phyloP scores from a whole-genome alignment of 192 early-diverging fungal species.

The Coemansia sp. region DNA sequence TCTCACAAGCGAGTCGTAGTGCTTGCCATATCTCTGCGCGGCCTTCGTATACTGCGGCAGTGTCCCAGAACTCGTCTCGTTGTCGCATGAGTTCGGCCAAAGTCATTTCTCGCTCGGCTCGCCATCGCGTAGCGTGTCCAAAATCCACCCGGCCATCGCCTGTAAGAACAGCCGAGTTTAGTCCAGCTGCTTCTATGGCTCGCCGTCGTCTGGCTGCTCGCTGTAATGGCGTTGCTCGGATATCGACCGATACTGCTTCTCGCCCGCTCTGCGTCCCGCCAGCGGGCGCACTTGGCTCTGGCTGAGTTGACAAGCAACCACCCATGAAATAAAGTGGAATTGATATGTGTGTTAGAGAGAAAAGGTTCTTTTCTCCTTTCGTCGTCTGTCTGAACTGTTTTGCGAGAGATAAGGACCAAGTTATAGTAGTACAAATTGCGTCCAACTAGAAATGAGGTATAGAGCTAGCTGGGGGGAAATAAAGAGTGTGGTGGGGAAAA shows the following conservation, averaged over 20 bases:
- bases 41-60: constrained; percentile 71
- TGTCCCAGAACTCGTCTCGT: constrained; percentile 74
- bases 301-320: neutral
- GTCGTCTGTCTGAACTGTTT: neutral
- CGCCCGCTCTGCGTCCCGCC: neutral
- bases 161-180: neutral
- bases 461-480: neutral
- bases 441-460: neutral
- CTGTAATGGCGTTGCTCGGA: neutral
- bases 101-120: constrained; percentile 15
- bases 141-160: constrained; percentile 24
- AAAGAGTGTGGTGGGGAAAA: neutral
- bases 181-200: neutral
- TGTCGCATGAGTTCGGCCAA: constrained; percentile 47
- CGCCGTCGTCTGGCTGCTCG: constrained; percentile 12
- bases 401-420: too few relatives aligned
- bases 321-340: neutral
- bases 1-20: constrained; percentile 62
- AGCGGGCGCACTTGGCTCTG: neutral
- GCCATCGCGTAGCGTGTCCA: constrained; percentile 23
- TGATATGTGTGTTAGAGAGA: neutral
- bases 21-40: constrained; percentile 79
- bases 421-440: neutral
- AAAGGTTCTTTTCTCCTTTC: neutral
- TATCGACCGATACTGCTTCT: neutral